Evolutionary conservation across 2,329 filamentous ascomycete genomes (phyloP), one percentile per base, ranked within the genome.

Genomic region (Bipolaris gigantea): DNA sequence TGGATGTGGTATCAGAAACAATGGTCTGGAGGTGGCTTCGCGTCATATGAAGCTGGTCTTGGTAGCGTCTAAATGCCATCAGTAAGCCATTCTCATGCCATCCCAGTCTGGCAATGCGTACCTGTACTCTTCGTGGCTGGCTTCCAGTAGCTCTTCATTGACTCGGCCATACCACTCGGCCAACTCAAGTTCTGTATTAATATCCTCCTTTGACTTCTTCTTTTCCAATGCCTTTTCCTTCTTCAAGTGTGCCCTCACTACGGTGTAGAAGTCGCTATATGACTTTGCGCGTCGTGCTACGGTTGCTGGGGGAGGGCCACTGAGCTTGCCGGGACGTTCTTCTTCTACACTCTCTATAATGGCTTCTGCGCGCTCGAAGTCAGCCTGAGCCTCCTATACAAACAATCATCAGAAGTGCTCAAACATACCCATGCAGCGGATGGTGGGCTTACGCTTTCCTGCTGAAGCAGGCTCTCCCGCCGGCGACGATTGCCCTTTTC

Each of bases 91-190:
- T 27, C n/a, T n/a, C 11, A 21, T 16, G 21, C 10, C 6, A 15
- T 10, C 21, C 15, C 10, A 23, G 16, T 10, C 13, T 36, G 19
- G 5, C n/a, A n/a, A 46, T 36, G 23, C 43, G 27, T 46, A 46
- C 86, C 88, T 79, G 73, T 96, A 96, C 71, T 93, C 86, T 62
- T 89, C 86, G 72, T 96, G 90, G 71, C 90, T 94, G 48, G 90
- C 86, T 65, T 92, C 85, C 27, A 96, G 78, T 67, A 97, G 76
- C 61, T 86, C 84, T 42, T 85, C 82, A 63, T 89, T 85, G 48
- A 88, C 72, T 19, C 75, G 76, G 59, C 80, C 76, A 67, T 87
- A 86, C 78, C 84, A 85, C 56, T 79, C 74, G 23, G 79, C 80
- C 48, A 86, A 83, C 8, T 85, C 83, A 25, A 87, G 70, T 61